Conservation (phyloP, 495 filamentous ascomycete species). For the Penicillium arizonense region DNA sequence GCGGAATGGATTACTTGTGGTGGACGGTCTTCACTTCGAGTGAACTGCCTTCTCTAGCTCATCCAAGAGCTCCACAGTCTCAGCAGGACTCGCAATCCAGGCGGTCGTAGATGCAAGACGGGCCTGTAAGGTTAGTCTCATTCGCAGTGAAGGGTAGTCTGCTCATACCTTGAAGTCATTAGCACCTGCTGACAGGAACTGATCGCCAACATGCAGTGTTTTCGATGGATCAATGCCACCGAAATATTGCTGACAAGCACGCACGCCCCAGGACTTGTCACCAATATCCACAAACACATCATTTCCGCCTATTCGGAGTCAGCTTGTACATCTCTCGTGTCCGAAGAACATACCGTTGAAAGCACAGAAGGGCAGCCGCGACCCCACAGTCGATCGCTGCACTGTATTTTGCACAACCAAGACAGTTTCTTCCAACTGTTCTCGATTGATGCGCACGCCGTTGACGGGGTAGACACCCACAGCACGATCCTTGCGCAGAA, state of each 20-base stretch:
- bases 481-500: slow-evolving; percentile 89
- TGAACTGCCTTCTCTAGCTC: slow-evolving; percentile 46
- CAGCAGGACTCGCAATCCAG: slow-evolving; percentile 91
- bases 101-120: slow-evolving; percentile 65
- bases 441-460: slow-evolving; percentile 68
- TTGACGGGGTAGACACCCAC: slow-evolving; percentile 77
- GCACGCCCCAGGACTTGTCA: slow-evolving; percentile 93
- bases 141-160: not conserved
- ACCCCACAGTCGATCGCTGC: slow-evolving; percentile 70
- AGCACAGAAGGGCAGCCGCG: slow-evolving; percentile 86
- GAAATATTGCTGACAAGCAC: slow-evolving; percentile 90
- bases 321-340: not conserved
- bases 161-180: slow-evolving; percentile 86
- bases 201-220: slow-evolving; percentile 88
- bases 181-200: slow-evolving; percentile 91
- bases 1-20: not conserved
- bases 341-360: slow-evolving; percentile 68
- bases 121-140: slow-evolving; percentile 36
- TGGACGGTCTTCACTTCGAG: not conserved
- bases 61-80: slow-evolving; percentile 86
- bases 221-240: slow-evolving; percentile 62
- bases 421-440: slow-evolving; percentile 94
- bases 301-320: slow-evolving; percentile 59
- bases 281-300: slow-evolving; percentile 99
- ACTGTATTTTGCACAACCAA: slow-evolving; percentile 89